phyloP scores from a whole-genome alignment of 2,329 filamentous ascomycete genomes.

The Alternaria novae-zelandiae region DNA sequence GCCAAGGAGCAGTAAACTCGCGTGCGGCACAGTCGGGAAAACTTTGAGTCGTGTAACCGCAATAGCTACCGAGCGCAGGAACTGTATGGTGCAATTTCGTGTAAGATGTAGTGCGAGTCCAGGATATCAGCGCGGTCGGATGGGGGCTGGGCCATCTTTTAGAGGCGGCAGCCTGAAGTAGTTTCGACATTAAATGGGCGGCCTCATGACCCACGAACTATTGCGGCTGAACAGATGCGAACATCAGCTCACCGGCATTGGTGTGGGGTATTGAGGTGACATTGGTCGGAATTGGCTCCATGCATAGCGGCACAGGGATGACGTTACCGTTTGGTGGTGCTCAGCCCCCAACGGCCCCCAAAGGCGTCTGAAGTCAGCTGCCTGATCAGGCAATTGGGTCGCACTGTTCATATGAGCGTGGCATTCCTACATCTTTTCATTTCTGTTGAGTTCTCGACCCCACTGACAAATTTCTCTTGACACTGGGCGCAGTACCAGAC shows the following conservation, averaged over 20 bases:
- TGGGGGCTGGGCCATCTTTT: neutral
- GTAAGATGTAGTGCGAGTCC: neutral
- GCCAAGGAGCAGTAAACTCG: neutral
- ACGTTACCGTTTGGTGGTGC: constrained; percentile 14
- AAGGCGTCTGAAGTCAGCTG: constrained; percentile 12
- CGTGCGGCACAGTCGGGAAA: neutral
- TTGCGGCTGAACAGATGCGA: constrained; percentile 18
- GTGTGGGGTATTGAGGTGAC: constrained; percentile 14
- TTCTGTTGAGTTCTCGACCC: constrained; percentile 5
- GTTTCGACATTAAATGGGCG: constrained; percentile 1
- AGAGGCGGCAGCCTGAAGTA: neutral
- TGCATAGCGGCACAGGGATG: constrained; percentile 16
- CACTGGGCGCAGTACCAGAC: neutral
- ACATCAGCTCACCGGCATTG: constrained; percentile 19
- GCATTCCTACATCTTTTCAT: neutral
- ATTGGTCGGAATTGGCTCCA: constrained; percentile 27
- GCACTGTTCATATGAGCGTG: constrained; percentile 8
- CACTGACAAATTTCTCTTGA: constrained; percentile 1
- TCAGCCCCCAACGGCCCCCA: constrained; percentile 27
- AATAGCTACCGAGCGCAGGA: neutral
- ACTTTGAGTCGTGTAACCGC: neutral
- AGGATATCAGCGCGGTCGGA: neutral
- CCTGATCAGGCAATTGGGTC: constrained; percentile 6
- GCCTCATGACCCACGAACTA: constrained; percentile 15
- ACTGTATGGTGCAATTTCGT: neutral